Evolutionary conservation across 1,284 basidiomycete species (phyloP), one percentile per base, ranked within the genome.

Genomic region (Cryptococcus sp.): DNA sequence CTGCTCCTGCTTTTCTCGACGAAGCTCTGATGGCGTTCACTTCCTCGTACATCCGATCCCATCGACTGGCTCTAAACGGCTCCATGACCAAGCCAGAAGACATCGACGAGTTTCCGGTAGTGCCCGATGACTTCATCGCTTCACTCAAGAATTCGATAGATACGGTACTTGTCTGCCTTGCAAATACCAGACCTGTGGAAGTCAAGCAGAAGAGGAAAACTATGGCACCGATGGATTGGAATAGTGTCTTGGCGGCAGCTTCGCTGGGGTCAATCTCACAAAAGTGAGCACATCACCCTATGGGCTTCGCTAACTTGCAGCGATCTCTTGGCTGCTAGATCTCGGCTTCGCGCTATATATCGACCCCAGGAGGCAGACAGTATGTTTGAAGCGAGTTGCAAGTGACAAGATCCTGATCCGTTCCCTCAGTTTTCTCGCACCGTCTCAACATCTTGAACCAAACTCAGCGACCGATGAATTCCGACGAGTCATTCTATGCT

Each of bases 21-120:
- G 64, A 66, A 19, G 50, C 55, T 11, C 58, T 69, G 11, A 54
- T 41, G 11, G 52, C 50, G 25, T 67, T 69, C 47, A 64, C 64
- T 6, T 49, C 49, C 10, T 17, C 58, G 15, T 66, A 66, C 27
- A 65, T 69, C 30, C 62, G 68, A 11, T 17, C 46, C 35, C 43
- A 64, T 16, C 15, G 41, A 20, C 47, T 65, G n/a, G 23, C 25
- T 20, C 25, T 57, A 11, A 50, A 50, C 27, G 47, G 39, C n/a
- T 30, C 25, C 15, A 8, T 15, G 17, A n/a, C 20, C 39, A 35
- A 41, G n/a, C 25, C 6, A n/a, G 54, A 46, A 25, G n/a, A 42
- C 27, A 45, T 51, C 10, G 55, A 57, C 8, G 15, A 52, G 4
- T 42, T 60, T 23, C 47, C 50, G 0, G 20, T 42, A 4, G 20